phyloP scores from a whole-genome alignment of 208 protist genomes.

The Jaenimonas drosophilae region DNA sequence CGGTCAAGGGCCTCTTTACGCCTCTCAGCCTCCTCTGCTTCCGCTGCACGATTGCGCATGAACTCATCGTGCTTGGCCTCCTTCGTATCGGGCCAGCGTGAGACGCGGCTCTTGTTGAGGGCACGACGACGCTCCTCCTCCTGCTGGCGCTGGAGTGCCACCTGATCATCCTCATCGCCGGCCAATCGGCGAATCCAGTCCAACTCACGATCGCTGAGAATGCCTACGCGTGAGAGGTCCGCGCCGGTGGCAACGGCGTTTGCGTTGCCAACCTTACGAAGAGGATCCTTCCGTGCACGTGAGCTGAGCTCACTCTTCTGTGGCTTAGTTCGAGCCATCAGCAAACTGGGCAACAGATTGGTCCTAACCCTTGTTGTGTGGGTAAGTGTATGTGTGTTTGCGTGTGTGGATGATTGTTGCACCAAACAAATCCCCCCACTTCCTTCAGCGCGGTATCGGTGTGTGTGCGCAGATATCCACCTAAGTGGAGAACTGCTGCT shows the following conservation, averaged over 20 bases:
- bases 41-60: constrained; percentile 21
- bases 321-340: too few relatives aligned
- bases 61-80: constrained; percentile 54
- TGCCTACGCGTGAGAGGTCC: constrained; percentile 33
- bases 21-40: constrained; percentile 38
- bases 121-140: constrained; percentile 23
- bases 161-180: constrained; percentile 9
- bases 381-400: neutral
- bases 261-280: constrained; percentile 53
- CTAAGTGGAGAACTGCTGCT: neutral
- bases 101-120: constrained; percentile 29
- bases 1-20: constrained; percentile 46
- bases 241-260: constrained; percentile 75
- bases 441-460: too few relatives aligned
- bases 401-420: neutral
- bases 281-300: constrained; percentile 52
- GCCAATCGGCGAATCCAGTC: constrained; percentile 44
- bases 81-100: constrained; percentile 58
- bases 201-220: constrained; percentile 72
- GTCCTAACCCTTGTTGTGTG: neutral
- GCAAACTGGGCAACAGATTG: neutral
- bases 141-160: constrained; percentile 10
- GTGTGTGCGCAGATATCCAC: too few relatives aligned
- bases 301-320: too few relatives aligned
- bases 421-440: neutral